Base-by-base conservation (phyloP, 2,329 filamentous ascomycete species). In the Xylariaceae sp. region DNA sequence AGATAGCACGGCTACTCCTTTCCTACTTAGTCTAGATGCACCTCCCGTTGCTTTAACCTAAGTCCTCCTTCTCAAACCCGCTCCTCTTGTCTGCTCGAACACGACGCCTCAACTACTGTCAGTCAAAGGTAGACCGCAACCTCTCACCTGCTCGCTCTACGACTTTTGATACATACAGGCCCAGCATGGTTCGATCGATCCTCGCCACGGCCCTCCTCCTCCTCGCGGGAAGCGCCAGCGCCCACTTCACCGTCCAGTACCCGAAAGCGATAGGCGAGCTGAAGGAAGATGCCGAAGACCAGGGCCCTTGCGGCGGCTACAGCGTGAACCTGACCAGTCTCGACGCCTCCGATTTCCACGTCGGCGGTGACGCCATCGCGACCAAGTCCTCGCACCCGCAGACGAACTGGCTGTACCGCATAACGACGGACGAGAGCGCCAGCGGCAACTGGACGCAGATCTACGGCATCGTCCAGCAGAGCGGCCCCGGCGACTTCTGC, bases 391-490 rank as follows among this genome's bases (percentile, higher is more conserved):
- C 65, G 3, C 77, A 81, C 52, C 63, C 71, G 3, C 65, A 74
- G 54, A 62, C 65, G 48, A 73, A 64, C 38, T 80, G 69, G 70
- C 65, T 81, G 12, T 73, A 76, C 63, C 75, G 77, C 45, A 72
- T 68, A 46, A 80, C 74, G 9, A 62, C 70, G 14, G 74, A 76
- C 50, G 50, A 62, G 33, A 63, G 63, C 9, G 70, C 65, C 30
- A 52, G 55, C 31, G 60, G 62, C 14, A 70, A 70, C 53, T 81
- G 76, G 76, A 69, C 71, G 17, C 62, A 76, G 53, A 53, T 78
- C 35, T 73, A 68, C 51, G 71, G 70, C 19, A 69, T 76, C 37
- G 61, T 77, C 23, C 55, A 64, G 50, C 76, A 81, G 59, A 72
- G 59, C 38, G 74, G 75, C 12, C 59, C 72, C 2, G 76, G 76